A percentile compares a stretch with the other conserved stretches of the same genome.
Conservation (phyloP, 345 rosid species). For the Arabis hirsuta region DNA sequence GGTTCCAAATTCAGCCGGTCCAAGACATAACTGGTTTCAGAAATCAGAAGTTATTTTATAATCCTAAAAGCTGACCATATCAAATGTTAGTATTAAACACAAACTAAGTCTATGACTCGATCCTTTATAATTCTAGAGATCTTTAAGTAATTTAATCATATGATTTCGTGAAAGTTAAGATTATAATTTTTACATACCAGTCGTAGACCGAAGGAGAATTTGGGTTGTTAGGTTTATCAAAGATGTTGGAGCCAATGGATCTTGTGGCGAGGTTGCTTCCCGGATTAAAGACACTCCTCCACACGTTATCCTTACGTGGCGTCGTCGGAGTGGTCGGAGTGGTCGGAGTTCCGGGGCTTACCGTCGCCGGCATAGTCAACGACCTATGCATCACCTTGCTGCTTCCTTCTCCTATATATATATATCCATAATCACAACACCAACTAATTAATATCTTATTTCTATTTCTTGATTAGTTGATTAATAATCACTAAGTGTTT, state of each 20-base stretch:
- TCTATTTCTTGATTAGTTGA: neutral
- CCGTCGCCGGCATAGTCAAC: slow-evolving; percentile 57
- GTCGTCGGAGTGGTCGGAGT: slow-evolving; percentile 73
- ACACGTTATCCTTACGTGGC: slow-evolving; percentile 85
- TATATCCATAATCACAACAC: slow-evolving; percentile 19
- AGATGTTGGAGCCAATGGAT: slow-evolving; percentile 66
- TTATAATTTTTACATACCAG: slow-evolving; percentile 51
- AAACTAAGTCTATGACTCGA: too few species aligned
- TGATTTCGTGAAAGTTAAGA: too few species aligned
- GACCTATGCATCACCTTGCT: slow-evolving; percentile 59
- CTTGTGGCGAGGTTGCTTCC: slow-evolving; percentile 91
- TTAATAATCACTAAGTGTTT: neutral
- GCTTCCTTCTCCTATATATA: slow-evolving; percentile 52
- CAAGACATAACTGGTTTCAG: neutral
- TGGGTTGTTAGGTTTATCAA: slow-evolving; percentile 78
- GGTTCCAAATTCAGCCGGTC: slow-evolving; percentile 12
- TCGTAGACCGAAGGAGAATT: slow-evolving; percentile 96
- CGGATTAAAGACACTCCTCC: slow-evolving; percentile 98
- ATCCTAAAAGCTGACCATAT: neutral
- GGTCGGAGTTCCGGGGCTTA: slow-evolving; percentile 60
- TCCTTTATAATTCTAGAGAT: too few species aligned
- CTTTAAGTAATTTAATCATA: too few species aligned
- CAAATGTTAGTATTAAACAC: neutral
- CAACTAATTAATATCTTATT: neutral
- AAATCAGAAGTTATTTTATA: neutral